phyloP scores from a whole-genome alignment of 1,284 basidiomycete genomes.

The Mycosarcoma mackinlayi region DNA sequence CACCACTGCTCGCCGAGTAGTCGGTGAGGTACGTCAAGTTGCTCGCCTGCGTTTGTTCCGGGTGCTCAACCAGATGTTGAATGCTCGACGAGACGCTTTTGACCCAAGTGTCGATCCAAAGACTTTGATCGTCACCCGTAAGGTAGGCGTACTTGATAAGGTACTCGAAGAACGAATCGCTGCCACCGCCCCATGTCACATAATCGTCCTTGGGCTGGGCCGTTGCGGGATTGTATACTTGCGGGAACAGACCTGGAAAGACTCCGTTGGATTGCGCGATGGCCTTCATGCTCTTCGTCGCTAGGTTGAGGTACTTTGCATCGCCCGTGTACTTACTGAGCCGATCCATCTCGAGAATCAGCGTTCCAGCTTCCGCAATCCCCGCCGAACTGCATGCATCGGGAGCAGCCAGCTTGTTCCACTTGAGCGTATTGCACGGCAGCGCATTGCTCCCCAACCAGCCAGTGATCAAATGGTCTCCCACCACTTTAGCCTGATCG shows the following conservation, averaged over 20 bases:
- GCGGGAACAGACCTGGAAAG: slow-evolving; percentile 50
- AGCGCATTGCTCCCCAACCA: slow-evolving; percentile 55
- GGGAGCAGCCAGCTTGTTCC: slow-evolving; percentile 39
- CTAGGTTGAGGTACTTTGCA: slow-evolving; percentile 44
- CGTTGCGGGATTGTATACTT: slow-evolving; percentile 33
- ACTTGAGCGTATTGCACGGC: slow-evolving; percentile 58
- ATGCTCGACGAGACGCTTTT: slow-evolving; percentile 46
- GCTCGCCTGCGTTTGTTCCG: slow-evolving; percentile 30
- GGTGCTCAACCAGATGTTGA: slow-evolving; percentile 46
- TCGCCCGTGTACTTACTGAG: slow-evolving; percentile 55
- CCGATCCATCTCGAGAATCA: slow-evolving; percentile 58
- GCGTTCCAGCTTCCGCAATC: slow-evolving; percentile 58
- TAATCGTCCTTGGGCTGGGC: slow-evolving; percentile 36
- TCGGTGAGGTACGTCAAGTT: slow-evolving; percentile 51
- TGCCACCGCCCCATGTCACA: slow-evolving; percentile 62
- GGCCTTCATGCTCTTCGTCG: slow-evolving; percentile 50
- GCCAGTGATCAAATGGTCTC: slow-evolving; percentile 53
- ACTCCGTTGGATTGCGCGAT: slow-evolving; percentile 42
- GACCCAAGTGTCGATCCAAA: slow-evolving; percentile 59
- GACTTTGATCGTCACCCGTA: slow-evolving; percentile 30
- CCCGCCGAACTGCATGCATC: slow-evolving; percentile 28
- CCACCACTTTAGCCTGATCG: slow-evolving; percentile 55
- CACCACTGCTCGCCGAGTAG: slow-evolving; percentile 40
- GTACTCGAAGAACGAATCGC: slow-evolving; percentile 63
- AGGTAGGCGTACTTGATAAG: slow-evolving; percentile 58